Conservation (phyloP, 1,284 basidiomycete species). For the Leccinum subfulvum region DNA sequence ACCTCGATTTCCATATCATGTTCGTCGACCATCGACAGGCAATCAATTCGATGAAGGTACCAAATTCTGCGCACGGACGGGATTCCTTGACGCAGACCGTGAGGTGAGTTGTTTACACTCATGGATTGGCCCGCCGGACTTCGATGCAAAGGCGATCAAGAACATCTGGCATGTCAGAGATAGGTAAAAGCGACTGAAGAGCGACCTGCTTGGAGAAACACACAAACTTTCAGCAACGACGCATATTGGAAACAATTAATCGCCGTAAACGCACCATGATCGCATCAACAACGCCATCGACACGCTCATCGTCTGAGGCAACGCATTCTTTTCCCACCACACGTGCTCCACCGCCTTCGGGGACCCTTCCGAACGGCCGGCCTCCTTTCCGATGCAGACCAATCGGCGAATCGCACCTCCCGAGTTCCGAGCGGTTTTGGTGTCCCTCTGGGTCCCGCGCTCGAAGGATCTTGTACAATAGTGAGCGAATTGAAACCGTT, state of each 20-base stretch:
- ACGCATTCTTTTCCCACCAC: constrained; percentile 65
- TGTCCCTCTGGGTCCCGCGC: constrained; percentile 39
- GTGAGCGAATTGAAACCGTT: constrained; percentile 31
- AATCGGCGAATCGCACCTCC: constrained; percentile 84
- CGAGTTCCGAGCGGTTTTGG: constrained; percentile 73
- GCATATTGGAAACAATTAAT: not conserved
- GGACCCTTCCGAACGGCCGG: constrained; percentile 70
- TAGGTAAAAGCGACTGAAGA: constrained; percentile 53
- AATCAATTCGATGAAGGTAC: no score
- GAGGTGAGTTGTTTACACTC: no score
- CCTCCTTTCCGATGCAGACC: constrained; percentile 79
- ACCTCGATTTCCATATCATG: no score
- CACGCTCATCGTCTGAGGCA: constrained; percentile 39
- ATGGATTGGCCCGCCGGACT: constrained; percentile 12
- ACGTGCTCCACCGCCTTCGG: constrained; percentile 73
- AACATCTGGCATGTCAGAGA: constrained; percentile 54
- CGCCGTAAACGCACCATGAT: constrained; percentile 48
- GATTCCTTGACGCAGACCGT: no score
- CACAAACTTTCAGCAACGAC: not conserved
- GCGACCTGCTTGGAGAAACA: constrained; percentile 45
- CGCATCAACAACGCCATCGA: constrained; percentile 45
- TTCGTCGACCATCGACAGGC: no score
- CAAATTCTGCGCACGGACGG: no score
- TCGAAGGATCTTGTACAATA: constrained; percentile 20
- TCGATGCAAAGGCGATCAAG: constrained; percentile 60